Base-by-base conservation (phyloP, 2,329 filamentous ascomycete genomes). In the Thyridium curvatum region DNA sequence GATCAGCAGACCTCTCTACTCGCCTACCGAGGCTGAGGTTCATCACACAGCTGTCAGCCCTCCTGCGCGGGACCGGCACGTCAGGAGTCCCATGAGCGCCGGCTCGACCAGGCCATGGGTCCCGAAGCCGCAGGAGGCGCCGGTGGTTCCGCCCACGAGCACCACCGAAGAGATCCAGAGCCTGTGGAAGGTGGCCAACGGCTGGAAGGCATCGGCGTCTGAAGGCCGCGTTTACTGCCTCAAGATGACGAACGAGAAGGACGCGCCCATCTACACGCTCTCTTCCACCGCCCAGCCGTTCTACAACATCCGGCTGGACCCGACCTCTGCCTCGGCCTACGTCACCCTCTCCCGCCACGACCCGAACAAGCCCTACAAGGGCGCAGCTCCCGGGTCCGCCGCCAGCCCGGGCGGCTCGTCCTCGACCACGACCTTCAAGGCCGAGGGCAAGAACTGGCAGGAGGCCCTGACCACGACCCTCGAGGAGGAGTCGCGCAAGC, bases 181-280 rank as follows among this genome's bases (percentile, higher is more conserved):
- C 37, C 69, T 84, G 8, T 86, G 82, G 82, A 77, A 83, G 49
- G 79, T 79, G 1, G 68, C 77, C 43, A 86, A 85, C 53, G 83
- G 82, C 12, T 85, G 78, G 78, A 71, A 76, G 51, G 81, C 80
- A 2, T 72, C 78, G 0, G 56, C 67, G 1, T 68, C 70, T 3
- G 77, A 82, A 52, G 77, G 76, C 5, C 65, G 73, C 16, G 68
- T 71, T 17, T 83, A 72, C 59, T 79, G 75, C 53, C 61, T 83
- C 52, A 72, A 69, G 46, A 59, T 82, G 56, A 63, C 66, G 2
- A 68, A 71, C 42, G 70, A 74, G 41, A 66, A 64, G 35, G 77
- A 82, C 47, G 73, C 80, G 4, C 82, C 81, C 1, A 69, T 84
- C 14, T 84, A 85, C 48, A 80, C 77, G 2, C 71, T 85, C 12